phyloP scores from a whole-genome alignment of 2,329 filamentous ascomycete species.

The Leptosphaerulina australis region DNA sequence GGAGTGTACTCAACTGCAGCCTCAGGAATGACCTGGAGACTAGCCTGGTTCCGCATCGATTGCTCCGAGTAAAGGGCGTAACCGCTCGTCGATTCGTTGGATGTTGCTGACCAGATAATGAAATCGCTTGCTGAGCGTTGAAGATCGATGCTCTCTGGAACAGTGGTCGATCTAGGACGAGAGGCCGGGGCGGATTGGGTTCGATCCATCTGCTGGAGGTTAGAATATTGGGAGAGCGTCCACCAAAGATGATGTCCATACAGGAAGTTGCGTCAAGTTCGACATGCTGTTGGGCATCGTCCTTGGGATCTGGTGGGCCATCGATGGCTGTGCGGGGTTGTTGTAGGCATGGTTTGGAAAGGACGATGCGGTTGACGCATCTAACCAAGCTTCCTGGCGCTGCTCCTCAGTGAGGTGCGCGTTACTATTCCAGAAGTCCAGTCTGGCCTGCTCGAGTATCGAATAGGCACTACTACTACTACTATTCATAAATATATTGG shows the following conservation, averaged over 20 bases:
- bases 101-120: conserved; percentile 31
- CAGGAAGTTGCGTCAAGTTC: conserved; percentile 35
- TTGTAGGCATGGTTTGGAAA: conserved; percentile 26
- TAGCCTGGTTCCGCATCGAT: conserved; percentile 27
- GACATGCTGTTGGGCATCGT: conserved; percentile 39
- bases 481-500: conserved; percentile 30
- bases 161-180: conserved; percentile 36
- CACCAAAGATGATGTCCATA: conserved; percentile 44
- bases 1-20: conserved; percentile 46
- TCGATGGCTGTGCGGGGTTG: conserved; percentile 25
- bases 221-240: conserved; percentile 33
- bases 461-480: conserved; percentile 31
- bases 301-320: conserved; percentile 41
- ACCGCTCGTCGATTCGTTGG: conserved; percentile 32
- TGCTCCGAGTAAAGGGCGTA: conserved; percentile 43
- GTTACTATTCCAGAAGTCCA: conserved; percentile 44
- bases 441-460: conserved; percentile 46
- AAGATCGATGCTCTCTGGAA: conserved; percentile 22
- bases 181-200: conserved; percentile 40
- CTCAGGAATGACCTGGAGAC: conserved; percentile 38
- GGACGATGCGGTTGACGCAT: conserved; percentile 28
- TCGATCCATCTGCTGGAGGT: conserved; percentile 43
- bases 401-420: conserved; percentile 43
- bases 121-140: conserved; percentile 33
- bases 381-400: conserved; percentile 45